Base-by-base conservation (phyloP, 352 stramenopile species). In the Phytopythium sindhum region DNA sequence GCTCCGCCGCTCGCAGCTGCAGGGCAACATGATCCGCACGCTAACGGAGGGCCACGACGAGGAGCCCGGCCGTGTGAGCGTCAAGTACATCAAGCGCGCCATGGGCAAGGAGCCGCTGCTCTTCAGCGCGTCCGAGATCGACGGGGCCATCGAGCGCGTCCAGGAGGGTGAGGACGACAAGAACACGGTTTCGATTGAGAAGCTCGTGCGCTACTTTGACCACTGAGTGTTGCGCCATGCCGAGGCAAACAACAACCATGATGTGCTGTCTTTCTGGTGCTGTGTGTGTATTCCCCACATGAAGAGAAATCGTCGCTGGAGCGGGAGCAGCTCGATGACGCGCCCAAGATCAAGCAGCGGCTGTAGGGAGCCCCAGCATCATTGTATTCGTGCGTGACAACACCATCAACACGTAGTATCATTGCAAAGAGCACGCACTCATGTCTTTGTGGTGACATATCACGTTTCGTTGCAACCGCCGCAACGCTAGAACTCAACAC, bases 71-170 rank as follows among this genome's bases (percentile, higher is more conserved):
- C 57, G 60, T 35, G 77, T 92, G 47, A 88, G 74, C 50, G 68
- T 72, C 37, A 82, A 86, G 65, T 89, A 74, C 65, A 72, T 94
- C 28, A 78, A 80, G 54, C 75, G 68, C 26, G 80, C 83, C 37
- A 90, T 94, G 83, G 55, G 71, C 37, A 78, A 89, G 47, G 85
- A 94, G 69, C 81, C 85, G 33, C 68, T 91, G 68, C 81, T 94
- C 14, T 94, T 94, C 67, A 94, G 83, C 58, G 73, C 82, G 26
- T 71, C 75, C 21, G 85, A 94, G 68, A 88, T 89, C 44, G 67
- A 83, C 54, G 77, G 72, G 35, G 81, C 81, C 19, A 66, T 94
- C 26, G 55, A 69, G 14, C 74, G 77, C 26, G 77, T 74, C n/a
- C 73, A 84, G 57, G 73, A 86, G 51, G 72, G 61, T 14, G 72